These are phyloP conservation scores for Diutina sp. DNA, from an alignment of 1,139 yeast genomes.

Conservation along the genomic window DNA sequence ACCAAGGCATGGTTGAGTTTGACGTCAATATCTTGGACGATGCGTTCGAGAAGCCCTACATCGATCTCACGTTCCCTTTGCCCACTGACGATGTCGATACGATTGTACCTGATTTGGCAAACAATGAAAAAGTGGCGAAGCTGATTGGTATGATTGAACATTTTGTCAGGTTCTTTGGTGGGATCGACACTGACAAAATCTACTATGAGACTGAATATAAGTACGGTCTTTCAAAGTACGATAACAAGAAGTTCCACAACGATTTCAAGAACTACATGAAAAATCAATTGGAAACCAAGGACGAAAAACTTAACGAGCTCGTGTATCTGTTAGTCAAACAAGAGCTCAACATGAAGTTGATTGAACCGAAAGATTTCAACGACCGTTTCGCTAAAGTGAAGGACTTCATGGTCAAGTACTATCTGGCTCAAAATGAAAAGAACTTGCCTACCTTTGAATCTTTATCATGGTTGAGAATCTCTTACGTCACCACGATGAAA, in stretches of 20 bases:
- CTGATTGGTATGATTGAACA: conserved; percentile 20
- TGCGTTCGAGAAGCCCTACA: conserved; percentile 20
- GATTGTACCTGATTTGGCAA: conserved; percentile 12
- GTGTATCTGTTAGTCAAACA: conserved; percentile 25
- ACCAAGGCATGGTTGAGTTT: conserved; percentile 3
- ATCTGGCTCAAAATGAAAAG: conserved; percentile 21
- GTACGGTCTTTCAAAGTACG: conserved; percentile 22
- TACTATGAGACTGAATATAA: conserved; percentile 24
- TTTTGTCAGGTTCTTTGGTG: conserved; percentile 20
- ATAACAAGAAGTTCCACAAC: conserved; percentile 14
- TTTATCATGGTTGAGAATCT: conserved; percentile 12
- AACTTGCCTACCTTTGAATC: conserved; percentile 22
- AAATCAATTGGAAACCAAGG: conserved; percentile 19
- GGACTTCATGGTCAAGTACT: conserved; percentile 26
- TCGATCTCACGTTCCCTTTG: conserved; percentile 26
- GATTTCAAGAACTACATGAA: conserved; percentile 20
- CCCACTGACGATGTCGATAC: conserved; percentile 24
- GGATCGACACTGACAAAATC: conserved; percentile 13
- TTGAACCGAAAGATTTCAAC: conserved; percentile 21
- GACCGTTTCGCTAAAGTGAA: conserved; percentile 25
- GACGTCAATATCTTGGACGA: conserved; percentile 25
- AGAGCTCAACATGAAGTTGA: conserved; percentile 29
- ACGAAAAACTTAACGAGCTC: conserved; percentile 23
- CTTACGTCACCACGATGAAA: conserved; percentile 26
- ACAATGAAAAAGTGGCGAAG: conserved; percentile 15